Conservation (phyloP, 2,329 filamentous ascomycete species). For the Penicillium verrucosum region DNA sequence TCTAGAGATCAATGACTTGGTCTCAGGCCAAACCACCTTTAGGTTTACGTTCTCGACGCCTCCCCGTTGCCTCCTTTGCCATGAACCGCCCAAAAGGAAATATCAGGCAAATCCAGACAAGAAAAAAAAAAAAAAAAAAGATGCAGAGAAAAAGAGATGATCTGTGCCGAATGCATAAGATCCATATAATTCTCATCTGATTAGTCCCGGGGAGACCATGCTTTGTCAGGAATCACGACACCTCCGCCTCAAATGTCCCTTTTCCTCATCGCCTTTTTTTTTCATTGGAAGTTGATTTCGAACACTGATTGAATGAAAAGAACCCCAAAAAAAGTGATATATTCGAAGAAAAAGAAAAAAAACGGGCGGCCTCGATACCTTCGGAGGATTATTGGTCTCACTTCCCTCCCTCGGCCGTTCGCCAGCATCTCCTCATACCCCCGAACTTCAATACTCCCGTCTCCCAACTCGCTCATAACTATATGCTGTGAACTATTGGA, state of each 20-base stretch:
- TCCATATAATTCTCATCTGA: constrained; percentile 11
- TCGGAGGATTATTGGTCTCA: constrained; percentile 7
- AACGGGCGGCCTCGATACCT: not conserved
- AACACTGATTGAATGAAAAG: not conserved
- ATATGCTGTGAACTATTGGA: constrained; percentile 3
- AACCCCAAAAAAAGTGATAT: not conserved
- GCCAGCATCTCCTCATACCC: constrained; percentile 6
- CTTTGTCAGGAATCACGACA: constrained; percentile 30
- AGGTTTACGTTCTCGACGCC: not conserved
- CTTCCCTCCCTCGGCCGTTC: constrained; percentile 13
- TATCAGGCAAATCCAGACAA: not conserved
- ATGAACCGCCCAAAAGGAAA: not conserved
- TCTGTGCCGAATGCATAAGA: constrained; percentile 8
- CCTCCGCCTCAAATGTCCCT: constrained; percentile 24
- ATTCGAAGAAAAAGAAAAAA: not conserved
- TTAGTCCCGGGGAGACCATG: constrained; percentile 21
- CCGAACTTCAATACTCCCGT: constrained; percentile 1
- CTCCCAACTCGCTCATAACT: not conserved
- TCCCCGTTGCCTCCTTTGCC: constrained; percentile 13
- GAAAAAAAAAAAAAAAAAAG: not conserved
- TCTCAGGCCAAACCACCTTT: not conserved
- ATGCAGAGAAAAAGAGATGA: not conserved
- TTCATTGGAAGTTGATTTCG: constrained; percentile 3
- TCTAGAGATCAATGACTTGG: not conserved
- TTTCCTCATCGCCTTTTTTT: constrained; percentile 12